Percentiles rank a stretch among this genome's conserved stretches.
Evolutionary conservation across 257 asterid genomes (phyloP).

Genomic region (Solanum tacnaense): DNA sequence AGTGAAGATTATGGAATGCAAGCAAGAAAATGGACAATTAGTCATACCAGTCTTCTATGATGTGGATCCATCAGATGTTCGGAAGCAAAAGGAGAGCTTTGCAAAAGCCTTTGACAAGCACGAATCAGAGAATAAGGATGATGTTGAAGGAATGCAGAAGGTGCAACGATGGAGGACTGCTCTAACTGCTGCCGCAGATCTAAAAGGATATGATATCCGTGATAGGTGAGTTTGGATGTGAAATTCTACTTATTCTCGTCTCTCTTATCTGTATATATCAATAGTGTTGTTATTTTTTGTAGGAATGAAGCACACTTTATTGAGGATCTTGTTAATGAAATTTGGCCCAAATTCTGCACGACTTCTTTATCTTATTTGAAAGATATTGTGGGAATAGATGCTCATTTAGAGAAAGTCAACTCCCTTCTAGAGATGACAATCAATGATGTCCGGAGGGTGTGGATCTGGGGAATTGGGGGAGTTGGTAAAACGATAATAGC

Average conservation of each 20-base stretch:
- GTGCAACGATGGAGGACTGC: background rate
- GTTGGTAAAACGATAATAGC: too few species aligned
- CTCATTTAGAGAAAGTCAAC: too few species aligned
- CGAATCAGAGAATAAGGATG: too few species aligned
- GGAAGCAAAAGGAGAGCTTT: fast-evolving
- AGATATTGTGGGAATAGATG: too few species aligned
- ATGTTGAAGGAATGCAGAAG: too few species aligned
- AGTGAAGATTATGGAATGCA: background rate
- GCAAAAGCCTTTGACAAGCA: too few species aligned
- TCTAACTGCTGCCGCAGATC: background rate
- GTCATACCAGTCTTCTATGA: background rate
- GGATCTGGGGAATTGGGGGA: background rate
- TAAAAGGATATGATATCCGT: background rate
- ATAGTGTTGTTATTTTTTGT: background rate
- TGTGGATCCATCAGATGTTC: background rate
- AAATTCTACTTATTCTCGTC: too few species aligned
- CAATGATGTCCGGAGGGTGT: background rate
- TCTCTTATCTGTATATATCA: too few species aligned
- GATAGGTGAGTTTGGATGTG: background rate
- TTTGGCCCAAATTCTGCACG: background rate
- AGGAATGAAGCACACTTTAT: background rate
- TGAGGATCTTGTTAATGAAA: background rate
- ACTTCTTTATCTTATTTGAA: background rate
- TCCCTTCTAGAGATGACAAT: too few species aligned
- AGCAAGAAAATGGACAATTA: background rate